Evolutionary conservation across 768 basidiomycete genomes (phyloP), one percentile per base, ranked within the genome.

Genomic region (Tylopilus plumbeoviolaceoides): DNA sequence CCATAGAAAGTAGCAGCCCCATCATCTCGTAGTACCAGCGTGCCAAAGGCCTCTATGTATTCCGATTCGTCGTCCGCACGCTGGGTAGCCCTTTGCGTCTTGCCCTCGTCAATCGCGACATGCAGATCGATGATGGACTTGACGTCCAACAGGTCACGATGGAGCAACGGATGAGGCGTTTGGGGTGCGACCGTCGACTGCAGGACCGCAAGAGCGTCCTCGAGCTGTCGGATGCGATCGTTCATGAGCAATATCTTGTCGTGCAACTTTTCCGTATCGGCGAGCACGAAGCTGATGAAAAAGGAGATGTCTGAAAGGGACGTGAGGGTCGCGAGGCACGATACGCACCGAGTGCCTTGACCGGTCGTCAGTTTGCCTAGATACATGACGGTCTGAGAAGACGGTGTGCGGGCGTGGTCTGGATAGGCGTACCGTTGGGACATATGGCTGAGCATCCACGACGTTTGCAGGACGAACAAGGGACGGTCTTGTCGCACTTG

Each of bases 361-460:
- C 87, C 87, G 1, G 87, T 89, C 14, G 84, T 80, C 36, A 89
- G 75, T 62, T 83, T 85, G 28, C 85, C 75, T 71, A 28, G 27
- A 18, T 20, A 25, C 9, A 45, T 7, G 23, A 23, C 23, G 23
- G 9, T 25, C 27, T 52, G 14, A 44, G 44, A 25, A 48, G 3
- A 30, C 7, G 15, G 12, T 14, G 48, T n/a, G 28, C 7, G 15
- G 18, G 5, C 0, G 27, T 5, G 15, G 25, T 12, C 17, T n/a
- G 7, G 39, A 25, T 15, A 31, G 7, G 30, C 55, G 15, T 54
- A 65, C 72, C 87, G 59, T 88, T 88, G 4, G 86, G 87, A 69
- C 88, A 90, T 49, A 90, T 89, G 11, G 83, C 83, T 6, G 83
- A 80, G 61, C 87, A 89, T 27, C 87, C 87, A 59, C 87, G 74